phyloP scores from a whole-genome alignment of 805 yeast genomes.

The Wickerhamiella parazyma region DNA sequence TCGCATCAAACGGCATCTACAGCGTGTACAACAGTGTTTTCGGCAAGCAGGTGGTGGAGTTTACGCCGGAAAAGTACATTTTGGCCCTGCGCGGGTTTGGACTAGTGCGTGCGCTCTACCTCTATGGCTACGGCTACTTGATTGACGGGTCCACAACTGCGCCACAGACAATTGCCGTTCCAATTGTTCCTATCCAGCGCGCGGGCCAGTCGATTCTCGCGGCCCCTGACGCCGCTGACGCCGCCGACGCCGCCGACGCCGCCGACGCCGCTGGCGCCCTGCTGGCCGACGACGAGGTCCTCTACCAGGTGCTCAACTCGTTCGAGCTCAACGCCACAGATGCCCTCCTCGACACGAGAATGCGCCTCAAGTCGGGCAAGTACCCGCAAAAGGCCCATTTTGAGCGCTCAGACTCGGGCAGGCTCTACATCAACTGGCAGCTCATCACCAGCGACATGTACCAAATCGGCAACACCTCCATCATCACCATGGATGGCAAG shows the following conservation, averaged over 20 bases:
- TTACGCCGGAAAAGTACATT: slow-evolving; percentile 45
- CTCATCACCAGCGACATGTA: slow-evolving; percentile 32
- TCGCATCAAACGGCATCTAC: slow-evolving; percentile 36
- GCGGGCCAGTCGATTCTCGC: no score
- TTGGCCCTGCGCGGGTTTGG: slow-evolving; percentile 45
- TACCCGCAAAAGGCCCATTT: slow-evolving; percentile 51
- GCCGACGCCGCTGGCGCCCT: background rate
- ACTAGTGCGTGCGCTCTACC: slow-evolving; percentile 56
- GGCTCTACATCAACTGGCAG: slow-evolving; percentile 41
- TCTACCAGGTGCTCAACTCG: slow-evolving; percentile 38
- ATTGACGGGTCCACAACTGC: slow-evolving; percentile 37
- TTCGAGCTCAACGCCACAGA: background rate
- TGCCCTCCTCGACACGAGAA: slow-evolving; percentile 24
- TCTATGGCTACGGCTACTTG: slow-evolving; percentile 41
- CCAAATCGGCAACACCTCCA: slow-evolving; percentile 47
- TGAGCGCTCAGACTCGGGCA: slow-evolving; percentile 24
- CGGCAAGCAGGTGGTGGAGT: slow-evolving; percentile 23
- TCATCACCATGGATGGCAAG: slow-evolving; percentile 50
- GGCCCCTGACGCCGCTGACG: no score
- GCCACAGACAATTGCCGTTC: slow-evolving; percentile 52
- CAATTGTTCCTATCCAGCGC: slow-evolving; percentile 13
- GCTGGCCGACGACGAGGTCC: slow-evolving; percentile 25
- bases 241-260: background rate
- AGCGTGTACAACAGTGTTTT: slow-evolving; percentile 33
- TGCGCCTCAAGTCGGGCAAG: slow-evolving; percentile 38